phyloP scores from a whole-genome alignment of 148 eudicot species.

The Cornus suecica region DNA sequence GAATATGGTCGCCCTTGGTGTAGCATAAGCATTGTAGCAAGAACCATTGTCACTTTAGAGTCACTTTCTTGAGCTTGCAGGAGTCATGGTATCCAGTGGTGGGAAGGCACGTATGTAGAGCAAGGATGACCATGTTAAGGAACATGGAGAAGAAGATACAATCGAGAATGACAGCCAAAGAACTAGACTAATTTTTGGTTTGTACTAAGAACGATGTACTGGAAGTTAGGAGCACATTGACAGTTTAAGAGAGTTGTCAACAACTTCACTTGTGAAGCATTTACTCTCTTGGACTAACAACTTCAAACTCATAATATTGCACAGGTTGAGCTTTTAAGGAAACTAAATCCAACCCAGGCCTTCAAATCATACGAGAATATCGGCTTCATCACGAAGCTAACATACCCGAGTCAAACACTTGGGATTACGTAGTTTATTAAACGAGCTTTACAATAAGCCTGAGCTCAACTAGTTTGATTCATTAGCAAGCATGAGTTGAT shows the following conservation, averaged over 20 bases:
- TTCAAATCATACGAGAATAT: no score
- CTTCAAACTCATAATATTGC: no score
- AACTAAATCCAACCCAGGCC: no score
- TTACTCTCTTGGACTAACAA: no score
- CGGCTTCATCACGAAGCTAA: no score
- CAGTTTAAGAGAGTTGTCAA: neutral
- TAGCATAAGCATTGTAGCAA: neutral
- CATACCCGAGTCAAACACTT: no score
- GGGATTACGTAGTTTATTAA: no score
- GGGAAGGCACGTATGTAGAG: neutral
- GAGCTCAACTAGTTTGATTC: no score
- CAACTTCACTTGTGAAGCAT: no score
- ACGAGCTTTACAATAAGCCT: no score
- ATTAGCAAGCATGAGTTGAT: no score
- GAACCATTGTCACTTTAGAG: neutral
- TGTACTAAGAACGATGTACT: neutral
- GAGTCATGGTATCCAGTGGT: neutral
- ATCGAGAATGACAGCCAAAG: neutral
- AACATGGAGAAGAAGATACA: neutral
- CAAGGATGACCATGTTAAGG: neutral
- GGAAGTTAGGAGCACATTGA: neutral
- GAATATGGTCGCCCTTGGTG: neutral
- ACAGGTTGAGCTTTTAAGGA: no score
- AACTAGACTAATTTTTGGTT: neutral
- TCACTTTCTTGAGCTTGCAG: neutral